Evolutionary conservation across 805 yeast genomes (phyloP).

Genomic region (Saturnispora diversa): DNA sequence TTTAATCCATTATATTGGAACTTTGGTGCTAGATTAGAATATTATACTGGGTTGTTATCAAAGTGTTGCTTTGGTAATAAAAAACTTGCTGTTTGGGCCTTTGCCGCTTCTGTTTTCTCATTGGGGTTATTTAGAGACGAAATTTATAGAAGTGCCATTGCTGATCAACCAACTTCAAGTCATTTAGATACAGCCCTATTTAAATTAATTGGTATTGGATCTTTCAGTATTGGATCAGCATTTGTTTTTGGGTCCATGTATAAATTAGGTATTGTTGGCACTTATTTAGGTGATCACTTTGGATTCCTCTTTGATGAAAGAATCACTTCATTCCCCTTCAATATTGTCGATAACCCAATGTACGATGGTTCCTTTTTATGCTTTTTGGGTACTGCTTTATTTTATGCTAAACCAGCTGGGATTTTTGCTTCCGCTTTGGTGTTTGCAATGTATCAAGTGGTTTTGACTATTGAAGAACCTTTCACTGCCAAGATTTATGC

Average conservation of each 20-base stretch:
- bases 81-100: conserved; percentile 70
- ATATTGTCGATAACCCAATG: conserved; percentile 89
- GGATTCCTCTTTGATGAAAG: conserved; percentile 89
- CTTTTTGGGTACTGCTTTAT: conserved; percentile 84
- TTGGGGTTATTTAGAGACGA: conserved; percentile 79
- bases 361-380: conserved; percentile 86
- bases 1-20: conserved; percentile 98
- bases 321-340: conserved; percentile 91
- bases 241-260: conserved; percentile 84
- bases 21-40: conserved; percentile 79
- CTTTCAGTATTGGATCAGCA: conserved; percentile 65
- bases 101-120: conserved; percentile 77
- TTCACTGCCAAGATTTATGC: conserved; percentile 89
- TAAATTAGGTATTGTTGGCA: conserved; percentile 89
- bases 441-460: conserved; percentile 72
- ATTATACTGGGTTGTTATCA: conserved; percentile 67
- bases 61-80: conserved; percentile 60
- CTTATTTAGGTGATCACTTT: conserved; percentile 94
- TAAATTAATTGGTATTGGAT: conserved; percentile 39
- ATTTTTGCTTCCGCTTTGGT: conserved; percentile 65
- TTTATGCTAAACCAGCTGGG: conserved; percentile 88
- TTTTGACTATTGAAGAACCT: conserved; percentile 88
- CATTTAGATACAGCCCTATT: conserved; percentile 37
- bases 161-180: conserved; percentile 58
- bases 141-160: conserved; percentile 62